Conservation (phyloP, 495 filamentous ascomycete species). For the Sabuloglossum arenarium region DNA sequence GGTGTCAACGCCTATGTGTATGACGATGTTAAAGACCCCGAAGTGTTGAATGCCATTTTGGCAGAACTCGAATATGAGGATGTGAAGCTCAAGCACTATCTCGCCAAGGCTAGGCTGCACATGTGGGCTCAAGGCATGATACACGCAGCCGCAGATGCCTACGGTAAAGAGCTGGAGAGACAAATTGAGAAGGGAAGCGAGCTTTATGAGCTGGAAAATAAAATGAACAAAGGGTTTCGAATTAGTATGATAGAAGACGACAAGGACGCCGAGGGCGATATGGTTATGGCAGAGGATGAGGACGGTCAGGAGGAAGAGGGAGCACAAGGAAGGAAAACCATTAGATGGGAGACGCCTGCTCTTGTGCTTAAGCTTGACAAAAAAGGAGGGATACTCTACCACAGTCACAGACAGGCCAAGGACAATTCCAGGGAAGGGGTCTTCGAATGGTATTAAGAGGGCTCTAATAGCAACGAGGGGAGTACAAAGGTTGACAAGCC, state of each 20-base stretch:
- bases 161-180: not conserved
- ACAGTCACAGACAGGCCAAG: not conserved
- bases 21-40: not conserved
- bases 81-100: not conserved
- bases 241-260: not conserved
- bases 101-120: not conserved
- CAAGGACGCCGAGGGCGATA: not conserved
- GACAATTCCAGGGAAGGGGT: not conserved
- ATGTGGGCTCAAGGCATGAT: not conserved
- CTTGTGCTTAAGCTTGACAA: not conserved
- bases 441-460: not conserved
- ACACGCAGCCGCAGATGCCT: not conserved
- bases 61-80: not conserved
- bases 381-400: not conserved
- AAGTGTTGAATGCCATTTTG: not conserved
- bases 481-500: too few species aligned
- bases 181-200: not conserved
- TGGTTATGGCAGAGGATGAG: not conserved
- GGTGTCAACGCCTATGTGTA: not conserved
- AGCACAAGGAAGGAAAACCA: not conserved
- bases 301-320: not conserved
- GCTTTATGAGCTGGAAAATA: not conserved
- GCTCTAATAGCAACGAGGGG: too few species aligned
- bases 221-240: conserved; percentile 1
- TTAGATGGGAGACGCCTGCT: not conserved